A percentile compares a stretch with the other conserved stretches of the same genome.
Conservation (phyloP, 2,329 filamentous ascomycete species). For the Hypoxylon sp. region DNA sequence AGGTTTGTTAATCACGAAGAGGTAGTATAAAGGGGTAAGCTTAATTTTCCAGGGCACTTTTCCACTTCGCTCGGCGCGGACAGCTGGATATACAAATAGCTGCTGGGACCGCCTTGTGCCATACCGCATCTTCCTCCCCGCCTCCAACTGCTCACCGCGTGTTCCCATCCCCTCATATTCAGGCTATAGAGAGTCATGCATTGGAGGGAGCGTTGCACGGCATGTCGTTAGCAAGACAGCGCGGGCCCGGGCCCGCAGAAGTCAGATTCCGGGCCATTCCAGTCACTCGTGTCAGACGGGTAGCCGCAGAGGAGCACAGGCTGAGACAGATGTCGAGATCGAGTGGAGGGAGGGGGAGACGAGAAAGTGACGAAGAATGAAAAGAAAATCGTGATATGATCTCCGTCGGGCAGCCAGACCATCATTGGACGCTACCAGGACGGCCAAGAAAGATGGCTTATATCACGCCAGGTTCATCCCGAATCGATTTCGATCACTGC, state of each 20-base stretch:
- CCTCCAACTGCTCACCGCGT: neutral
- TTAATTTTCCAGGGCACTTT: neutral
- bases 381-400: no score
- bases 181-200: neutral
- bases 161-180: neutral
- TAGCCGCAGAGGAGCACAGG: neutral
- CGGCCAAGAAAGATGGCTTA: neutral
- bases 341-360: neutral
- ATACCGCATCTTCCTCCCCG: neutral
- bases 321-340: neutral
- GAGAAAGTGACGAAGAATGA: neutral
- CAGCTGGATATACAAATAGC: conserved; percentile 13
- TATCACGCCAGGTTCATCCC: no score
- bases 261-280: neutral
- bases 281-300: neutral
- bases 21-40: neutral
- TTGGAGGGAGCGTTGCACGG: neutral
- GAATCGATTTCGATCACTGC: no score
- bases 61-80: neutral
- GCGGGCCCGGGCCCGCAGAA: no score
- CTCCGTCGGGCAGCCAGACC: no score
- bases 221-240: neutral
- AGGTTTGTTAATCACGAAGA: neutral
- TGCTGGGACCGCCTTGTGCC: neutral
- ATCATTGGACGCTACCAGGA: neutral